A percentile compares a stretch with the other conserved stretches of the same genome.
Evolutionary conservation across 139 green algal species (phyloP).

Genomic region (Zygnema cylindricum): DNA sequence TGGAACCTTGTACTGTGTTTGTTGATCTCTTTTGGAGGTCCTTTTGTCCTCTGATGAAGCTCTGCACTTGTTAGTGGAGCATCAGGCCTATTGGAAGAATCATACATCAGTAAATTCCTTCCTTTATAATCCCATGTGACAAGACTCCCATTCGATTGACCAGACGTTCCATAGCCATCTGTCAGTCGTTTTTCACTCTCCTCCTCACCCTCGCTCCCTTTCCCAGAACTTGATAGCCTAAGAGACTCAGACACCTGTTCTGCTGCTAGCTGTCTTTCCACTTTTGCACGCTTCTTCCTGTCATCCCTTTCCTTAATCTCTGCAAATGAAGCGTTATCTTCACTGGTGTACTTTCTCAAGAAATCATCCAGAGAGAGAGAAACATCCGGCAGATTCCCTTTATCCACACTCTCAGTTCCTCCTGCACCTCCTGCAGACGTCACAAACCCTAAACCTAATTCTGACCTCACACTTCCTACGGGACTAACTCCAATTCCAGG

Average conservation of each 20-base stretch:
- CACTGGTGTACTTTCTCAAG: slow-evolving; percentile 54
- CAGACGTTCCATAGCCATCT: slow-evolving; percentile 59
- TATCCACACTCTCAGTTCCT: slow-evolving; percentile 12
- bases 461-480: slow-evolving; percentile 28
- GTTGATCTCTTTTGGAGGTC: slow-evolving; percentile 52
- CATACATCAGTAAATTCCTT: slow-evolving; percentile 58
- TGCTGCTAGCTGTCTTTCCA: slow-evolving; percentile 22
- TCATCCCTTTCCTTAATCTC: slow-evolving; percentile 51
- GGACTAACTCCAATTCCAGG: slow-evolving; percentile 31
- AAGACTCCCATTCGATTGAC: slow-evolving; percentile 36
- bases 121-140: slow-evolving; percentile 42
- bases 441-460: slow-evolving; percentile 6
- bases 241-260: neutral
- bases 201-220: neutral
- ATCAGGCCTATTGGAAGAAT: slow-evolving; percentile 26
- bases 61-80: slow-evolving; percentile 48
- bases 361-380: slow-evolving; percentile 60
- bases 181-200: neutral
- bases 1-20: slow-evolving; percentile 61
- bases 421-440: neutral
- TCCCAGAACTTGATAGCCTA: slow-evolving; percentile 15
- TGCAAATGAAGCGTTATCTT: slow-evolving; percentile 63
- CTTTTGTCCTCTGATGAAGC: slow-evolving; percentile 9
- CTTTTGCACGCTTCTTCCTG: slow-evolving; percentile 17
- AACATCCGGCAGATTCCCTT: slow-evolving; percentile 24